A percentile compares a stretch with the other conserved stretches of the same genome.
Evolutionary conservation across 2,329 filamentous ascomycete species (phyloP).

Genomic region (Dothiorella sarmentorum): DNA sequence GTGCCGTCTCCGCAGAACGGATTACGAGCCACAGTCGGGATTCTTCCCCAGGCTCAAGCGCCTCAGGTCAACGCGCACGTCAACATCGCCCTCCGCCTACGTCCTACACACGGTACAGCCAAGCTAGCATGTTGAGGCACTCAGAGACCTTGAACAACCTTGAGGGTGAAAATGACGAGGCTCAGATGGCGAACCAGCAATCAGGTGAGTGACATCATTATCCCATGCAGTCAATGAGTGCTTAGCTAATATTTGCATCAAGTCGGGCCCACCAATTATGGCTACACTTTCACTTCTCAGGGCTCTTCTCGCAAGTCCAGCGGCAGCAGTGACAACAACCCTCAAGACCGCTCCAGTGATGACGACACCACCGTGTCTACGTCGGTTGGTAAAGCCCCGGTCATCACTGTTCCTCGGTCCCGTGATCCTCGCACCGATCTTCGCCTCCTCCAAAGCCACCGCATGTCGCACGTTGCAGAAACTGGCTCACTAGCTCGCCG

Average conservation of each 20-base stretch:
- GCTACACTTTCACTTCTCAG: neutral
- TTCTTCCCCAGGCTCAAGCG: slow-evolving; percentile 18
- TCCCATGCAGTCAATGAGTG: too few species aligned
- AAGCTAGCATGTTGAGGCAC: slow-evolving; percentile 32
- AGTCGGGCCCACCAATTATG: neutral
- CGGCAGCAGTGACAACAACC: slow-evolving; percentile 11
- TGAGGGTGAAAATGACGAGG: slow-evolving; percentile 23
- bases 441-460: slow-evolving; percentile 44
- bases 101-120: slow-evolving; percentile 38
- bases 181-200: neutral
- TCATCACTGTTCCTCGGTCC: slow-evolving; percentile 26
- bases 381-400: neutral
- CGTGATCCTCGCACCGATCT: slow-evolving; percentile 16
- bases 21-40: slow-evolving; percentile 30
- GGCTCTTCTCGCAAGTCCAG: slow-evolving; percentile 15
- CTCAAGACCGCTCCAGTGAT: neutral
- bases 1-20: slow-evolving; percentile 37
- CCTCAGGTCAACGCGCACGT: slow-evolving; percentile 18
- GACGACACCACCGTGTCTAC: neutral
- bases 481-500: slow-evolving; percentile 47
- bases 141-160: slow-evolving; percentile 33
- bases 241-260: neutral
- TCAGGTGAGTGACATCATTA: neutral
- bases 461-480: slow-evolving; percentile 49
- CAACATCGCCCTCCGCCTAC: slow-evolving; percentile 32